These are phyloP conservation scores for Lactarius hatsudake DNA, from an alignment of 768 basidiomycete genomes.

Conservation along the genomic window DNA sequence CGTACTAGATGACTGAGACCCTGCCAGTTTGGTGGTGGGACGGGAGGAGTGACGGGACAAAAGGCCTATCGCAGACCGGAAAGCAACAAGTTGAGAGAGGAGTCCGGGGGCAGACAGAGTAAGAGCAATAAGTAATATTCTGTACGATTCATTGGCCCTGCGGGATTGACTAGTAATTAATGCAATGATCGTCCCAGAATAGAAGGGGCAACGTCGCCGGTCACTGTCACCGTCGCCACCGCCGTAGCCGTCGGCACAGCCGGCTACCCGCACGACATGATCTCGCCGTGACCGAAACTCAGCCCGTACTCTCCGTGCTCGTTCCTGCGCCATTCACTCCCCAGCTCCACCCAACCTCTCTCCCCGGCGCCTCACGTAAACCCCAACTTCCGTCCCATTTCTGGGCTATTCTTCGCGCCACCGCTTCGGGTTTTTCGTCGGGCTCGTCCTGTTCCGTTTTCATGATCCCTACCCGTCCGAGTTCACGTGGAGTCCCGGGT, in stretches of 20 bases:
- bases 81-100: conserved; percentile 5
- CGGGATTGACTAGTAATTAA: neutral
- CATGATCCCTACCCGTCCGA: neutral
- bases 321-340: neutral
- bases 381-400: conserved; percentile 25
- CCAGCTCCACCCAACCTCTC: conserved; percentile 21
- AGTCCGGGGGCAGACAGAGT: neutral
- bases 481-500: neutral
- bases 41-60: neutral
- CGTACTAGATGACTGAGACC: neutral
- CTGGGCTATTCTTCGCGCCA: neutral
- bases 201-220: neutral
- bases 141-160: neutral
- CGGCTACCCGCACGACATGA: neutral
- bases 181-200: neutral
- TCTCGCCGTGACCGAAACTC: neutral
- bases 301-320: neutral
- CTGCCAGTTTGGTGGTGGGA: conserved; percentile 6
- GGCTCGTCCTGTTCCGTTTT: neutral
- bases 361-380: conserved; percentile 17
- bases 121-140: neutral
- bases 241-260: neutral
- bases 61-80: neutral
- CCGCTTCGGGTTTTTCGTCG: neutral
- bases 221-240: neutral